Conservation (phyloP, 2,329 filamentous ascomycete species). For the Sphaerulina vaccinii region DNA sequence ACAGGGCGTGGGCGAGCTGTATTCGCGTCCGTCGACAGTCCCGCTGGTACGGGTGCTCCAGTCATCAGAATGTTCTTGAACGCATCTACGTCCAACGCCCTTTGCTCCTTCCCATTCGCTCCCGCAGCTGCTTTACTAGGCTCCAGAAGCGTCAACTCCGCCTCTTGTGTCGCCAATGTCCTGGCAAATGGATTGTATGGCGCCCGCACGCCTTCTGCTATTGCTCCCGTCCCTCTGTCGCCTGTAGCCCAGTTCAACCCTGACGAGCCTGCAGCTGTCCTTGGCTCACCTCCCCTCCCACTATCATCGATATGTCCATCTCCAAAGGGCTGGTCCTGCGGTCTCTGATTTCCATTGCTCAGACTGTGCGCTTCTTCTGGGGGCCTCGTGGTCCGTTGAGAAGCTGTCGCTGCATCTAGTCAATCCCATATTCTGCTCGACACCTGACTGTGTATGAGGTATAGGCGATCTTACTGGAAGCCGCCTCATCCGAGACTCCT, state of each 20-base stretch:
- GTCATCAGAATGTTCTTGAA: slow-evolving; percentile 74
- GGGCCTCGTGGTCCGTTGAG: slow-evolving; percentile 28
- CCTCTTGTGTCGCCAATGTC: slow-evolving; percentile 34
- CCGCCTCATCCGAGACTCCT: slow-evolving; percentile 11
- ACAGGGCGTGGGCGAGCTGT: slow-evolving; percentile 32
- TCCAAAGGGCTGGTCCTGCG: too few relatives aligned
- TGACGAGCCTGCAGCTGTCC: slow-evolving; percentile 24
- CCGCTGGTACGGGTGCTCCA: slow-evolving; percentile 51
- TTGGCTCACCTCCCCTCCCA: slow-evolving; percentile 15
- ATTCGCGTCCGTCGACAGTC: slow-evolving; percentile 14
- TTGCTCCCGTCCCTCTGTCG: slow-evolving; percentile 24
- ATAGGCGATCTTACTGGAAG: slow-evolving; percentile 25
- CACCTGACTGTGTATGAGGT: slow-evolving; percentile 2
- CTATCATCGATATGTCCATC: slow-evolving; percentile 19
- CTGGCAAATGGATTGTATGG: slow-evolving; percentile 39
- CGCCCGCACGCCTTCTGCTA: slow-evolving; percentile 19
- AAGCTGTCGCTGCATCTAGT: slow-evolving; percentile 24
- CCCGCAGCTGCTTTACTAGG: slow-evolving; percentile 6
- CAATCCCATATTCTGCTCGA: slow-evolving; percentile 17
- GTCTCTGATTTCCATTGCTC: slow-evolving; percentile 18
- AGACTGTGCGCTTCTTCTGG: slow-evolving; percentile 21
- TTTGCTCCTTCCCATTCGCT: slow-evolving; percentile 14
- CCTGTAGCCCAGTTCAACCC: slow-evolving; percentile 24
- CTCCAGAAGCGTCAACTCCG: slow-evolving; percentile 19
- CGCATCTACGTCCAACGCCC: slow-evolving; percentile 67